phyloP scores from a whole-genome alignment of 306 rosid species.

The Pterocarpus santalinus region DNA sequence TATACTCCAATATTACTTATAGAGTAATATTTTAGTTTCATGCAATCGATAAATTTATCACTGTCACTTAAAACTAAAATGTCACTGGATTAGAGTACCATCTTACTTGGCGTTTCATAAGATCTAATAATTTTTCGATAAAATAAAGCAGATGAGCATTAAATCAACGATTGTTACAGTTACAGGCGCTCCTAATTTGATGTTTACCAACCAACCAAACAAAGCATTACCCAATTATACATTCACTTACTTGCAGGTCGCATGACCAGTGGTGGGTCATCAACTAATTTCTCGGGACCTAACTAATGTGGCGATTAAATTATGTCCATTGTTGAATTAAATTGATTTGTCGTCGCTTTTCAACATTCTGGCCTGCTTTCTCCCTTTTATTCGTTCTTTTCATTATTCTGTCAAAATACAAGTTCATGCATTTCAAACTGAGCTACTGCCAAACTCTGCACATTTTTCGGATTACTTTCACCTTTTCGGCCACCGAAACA shows the following conservation, averaged over 20 bases:
- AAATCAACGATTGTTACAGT: too few species aligned
- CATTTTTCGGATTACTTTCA: slow-evolving; percentile 15
- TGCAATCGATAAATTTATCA: too few species aligned
- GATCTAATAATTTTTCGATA: too few species aligned
- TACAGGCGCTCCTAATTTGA: neutral
- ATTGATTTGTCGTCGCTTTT: slow-evolving; percentile 13
- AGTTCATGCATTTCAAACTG: slow-evolving; percentile 17
- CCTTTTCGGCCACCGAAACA: slow-evolving; percentile 47
- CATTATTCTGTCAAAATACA: slow-evolving; percentile 3
- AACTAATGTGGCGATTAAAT: slow-evolving; percentile 10
- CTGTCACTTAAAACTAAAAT: too few species aligned
- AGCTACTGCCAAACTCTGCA: slow-evolving; percentile 4
- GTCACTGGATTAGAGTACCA: too few species aligned
- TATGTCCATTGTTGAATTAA: neutral
- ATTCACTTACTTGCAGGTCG: neutral
- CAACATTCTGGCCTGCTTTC: slow-evolving; percentile 14
- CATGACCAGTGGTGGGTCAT: neutral
- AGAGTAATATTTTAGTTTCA: too few species aligned
- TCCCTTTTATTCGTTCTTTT: neutral
- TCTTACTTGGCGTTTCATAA: too few species aligned
- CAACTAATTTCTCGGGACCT: slow-evolving; percentile 2
- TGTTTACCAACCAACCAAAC: neutral
- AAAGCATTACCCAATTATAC: neutral
- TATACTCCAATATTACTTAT: too few species aligned
- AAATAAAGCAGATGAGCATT: too few species aligned